Evolutionary conservation across 2,329 filamentous ascomycete species (phyloP).

Genomic region (Colletotrichum higginsianum): DNA sequence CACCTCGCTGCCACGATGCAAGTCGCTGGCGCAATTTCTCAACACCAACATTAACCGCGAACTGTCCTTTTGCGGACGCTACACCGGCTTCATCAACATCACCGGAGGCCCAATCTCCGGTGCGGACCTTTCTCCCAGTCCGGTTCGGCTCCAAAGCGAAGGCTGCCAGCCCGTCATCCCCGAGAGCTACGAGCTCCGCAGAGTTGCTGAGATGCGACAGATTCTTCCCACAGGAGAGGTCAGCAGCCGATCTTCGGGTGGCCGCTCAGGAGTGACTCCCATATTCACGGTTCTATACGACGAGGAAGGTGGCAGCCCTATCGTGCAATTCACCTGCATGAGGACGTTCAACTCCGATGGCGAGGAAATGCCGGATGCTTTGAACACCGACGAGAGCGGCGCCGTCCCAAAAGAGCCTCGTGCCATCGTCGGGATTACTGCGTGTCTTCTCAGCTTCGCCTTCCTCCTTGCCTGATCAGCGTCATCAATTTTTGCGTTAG

Average conservation of each 20-base stretch:
- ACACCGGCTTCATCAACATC: slow-evolving; percentile 11
- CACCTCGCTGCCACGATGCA: neutral
- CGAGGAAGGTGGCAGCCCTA: neutral
- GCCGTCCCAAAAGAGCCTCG: too few relatives aligned
- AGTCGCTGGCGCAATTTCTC: slow-evolving; percentile 3
- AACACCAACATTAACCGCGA: slow-evolving; percentile 11
- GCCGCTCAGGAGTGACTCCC: neutral
- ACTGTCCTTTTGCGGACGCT: neutral
- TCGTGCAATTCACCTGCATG: neutral
- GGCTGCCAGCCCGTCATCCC: slow-evolving; percentile 8
- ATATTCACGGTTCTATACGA: neutral
- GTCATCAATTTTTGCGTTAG: too few relatives aligned
- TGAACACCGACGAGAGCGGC: neutral
- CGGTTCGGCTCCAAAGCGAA: neutral
- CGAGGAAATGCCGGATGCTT: neutral
- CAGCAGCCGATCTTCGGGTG: neutral
- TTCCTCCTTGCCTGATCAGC: too few relatives aligned
- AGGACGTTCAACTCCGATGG: slow-evolving; percentile 1
- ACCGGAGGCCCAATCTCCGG: neutral
- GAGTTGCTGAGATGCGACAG: slow-evolving; percentile 18
- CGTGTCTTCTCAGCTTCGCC: too few relatives aligned
- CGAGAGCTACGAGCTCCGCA: slow-evolving; percentile 4
- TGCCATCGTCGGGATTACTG: too few relatives aligned
- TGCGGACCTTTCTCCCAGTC: neutral
- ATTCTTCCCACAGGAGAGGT: neutral